Percentiles rank a stretch among this genome's conserved stretches.
These are phyloP conservation scores for Eucommia ulmoides DNA, from an alignment of 257 asterid genomes.

Conservation along the genomic window DNA sequence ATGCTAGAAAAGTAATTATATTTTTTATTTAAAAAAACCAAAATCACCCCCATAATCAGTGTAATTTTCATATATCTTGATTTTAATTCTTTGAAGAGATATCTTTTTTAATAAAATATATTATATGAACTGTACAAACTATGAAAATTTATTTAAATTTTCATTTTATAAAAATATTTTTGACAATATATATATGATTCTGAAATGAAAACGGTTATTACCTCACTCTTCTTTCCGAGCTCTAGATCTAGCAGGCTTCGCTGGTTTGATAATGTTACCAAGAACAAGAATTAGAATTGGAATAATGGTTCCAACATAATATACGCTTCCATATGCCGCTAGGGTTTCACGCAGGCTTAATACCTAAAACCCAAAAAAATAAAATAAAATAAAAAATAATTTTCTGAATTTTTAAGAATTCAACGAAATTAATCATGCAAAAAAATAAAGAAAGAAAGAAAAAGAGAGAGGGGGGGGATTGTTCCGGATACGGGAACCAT, in stretches of 20 bases:
- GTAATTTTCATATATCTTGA: too few relatives aligned
- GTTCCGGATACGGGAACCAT: background rate
- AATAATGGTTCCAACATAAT: conserved; percentile 66
- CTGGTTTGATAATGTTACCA: conserved; percentile 67
- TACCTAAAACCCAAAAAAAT: conserved; percentile 33
- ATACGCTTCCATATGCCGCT: conserved; percentile 69
- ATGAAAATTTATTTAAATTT: too few relatives aligned
- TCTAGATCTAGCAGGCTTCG: conserved; percentile 55
- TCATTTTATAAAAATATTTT: too few relatives aligned
- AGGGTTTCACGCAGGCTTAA: conserved; percentile 71
- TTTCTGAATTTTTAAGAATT: background rate
- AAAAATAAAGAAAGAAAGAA: background rate
- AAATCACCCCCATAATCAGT: too few relatives aligned
- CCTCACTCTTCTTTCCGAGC: conserved; percentile 61
- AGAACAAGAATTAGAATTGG: conserved; percentile 52
- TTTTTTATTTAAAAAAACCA: too few relatives aligned
- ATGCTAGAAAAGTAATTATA: too few relatives aligned
- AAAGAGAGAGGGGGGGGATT: background rate
- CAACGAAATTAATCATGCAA: background rate
- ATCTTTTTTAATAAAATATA: too few relatives aligned
- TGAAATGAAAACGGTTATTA: conserved; percentile 10
- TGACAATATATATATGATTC: too few relatives aligned
- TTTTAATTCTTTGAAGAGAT: too few relatives aligned
- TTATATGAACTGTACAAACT: too few relatives aligned
- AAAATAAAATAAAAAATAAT: background rate